Base-by-base conservation (phyloP, 371 early-diverging fungal species). In the Mortierella sp. region DNA sequence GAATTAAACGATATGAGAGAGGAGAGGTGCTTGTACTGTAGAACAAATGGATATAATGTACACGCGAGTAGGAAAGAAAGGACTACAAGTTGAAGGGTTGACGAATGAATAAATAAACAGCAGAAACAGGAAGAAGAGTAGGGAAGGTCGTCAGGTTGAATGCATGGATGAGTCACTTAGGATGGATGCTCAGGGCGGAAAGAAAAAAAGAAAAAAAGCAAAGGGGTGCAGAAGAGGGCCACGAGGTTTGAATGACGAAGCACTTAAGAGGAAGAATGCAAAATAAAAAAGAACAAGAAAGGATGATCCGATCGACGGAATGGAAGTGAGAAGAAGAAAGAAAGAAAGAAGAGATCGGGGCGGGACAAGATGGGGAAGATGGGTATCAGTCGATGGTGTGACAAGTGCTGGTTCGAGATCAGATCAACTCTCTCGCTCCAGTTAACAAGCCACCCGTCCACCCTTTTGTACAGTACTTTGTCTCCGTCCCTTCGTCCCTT, bases 241-340 rank as follows among this genome's bases (percentile, higher is more conserved):
- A 65, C 55, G 63, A 63, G 11, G 32, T 51, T 21, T n/a, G 63
- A 65, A 38, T 41, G 27, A 51, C 49, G 54, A 72, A 35, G 16
- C 35, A 6, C 29, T 29, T 16, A 21, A 8, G 18, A 41, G 21
- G 27, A 49, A 35, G 49, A 68, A 49, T 29, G n/a, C n/a, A 51
- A 27, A 54, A 38, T 32, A 54, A 55, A 41, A 44, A 63, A 35
- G 78, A 70, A 74, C 72, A 81, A 56, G 77, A 75, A 68, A 48
- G 54, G 72, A 75, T 48, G 32, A 44, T 41, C 54, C 48, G 71
- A 63, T 75, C 49, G 60, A 77, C 24, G 29, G 55, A 60, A 60
- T 32, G 63, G 75, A 76, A 41, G 54, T 49, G 68, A 56, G 80
- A 55, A 48, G 65, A 55, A 56, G 38, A 5, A n/a, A 29, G 44